These are phyloP conservation scores for Barnettozyma hawaiiensis DNA, from an alignment of 1,139 yeast genomes.

Conservation along the genomic window DNA sequence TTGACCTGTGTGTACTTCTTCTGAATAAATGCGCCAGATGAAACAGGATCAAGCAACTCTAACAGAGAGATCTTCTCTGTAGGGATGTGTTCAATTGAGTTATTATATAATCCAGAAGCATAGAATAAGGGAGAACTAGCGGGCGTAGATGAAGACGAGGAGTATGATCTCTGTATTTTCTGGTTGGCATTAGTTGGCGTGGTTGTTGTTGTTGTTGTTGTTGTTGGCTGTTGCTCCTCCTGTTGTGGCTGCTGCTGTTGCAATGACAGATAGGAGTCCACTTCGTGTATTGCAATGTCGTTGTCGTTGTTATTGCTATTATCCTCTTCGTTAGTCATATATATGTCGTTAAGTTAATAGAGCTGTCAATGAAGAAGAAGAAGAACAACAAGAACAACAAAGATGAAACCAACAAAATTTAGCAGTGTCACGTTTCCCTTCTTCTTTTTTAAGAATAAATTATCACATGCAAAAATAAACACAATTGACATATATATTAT, in stretches of 20 bases:
- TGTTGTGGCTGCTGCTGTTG: neutral
- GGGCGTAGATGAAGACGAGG: slow-evolving; percentile 18
- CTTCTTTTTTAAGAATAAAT: no score
- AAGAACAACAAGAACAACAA: neutral
- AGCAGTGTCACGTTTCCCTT: neutral
- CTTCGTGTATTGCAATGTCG: slow-evolving; percentile 1
- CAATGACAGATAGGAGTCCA: slow-evolving; percentile 3
- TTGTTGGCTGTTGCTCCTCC: neutral
- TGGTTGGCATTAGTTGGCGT: neutral
- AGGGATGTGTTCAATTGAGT: slow-evolving; percentile 19
- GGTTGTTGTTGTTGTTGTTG: neutral
- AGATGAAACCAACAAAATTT: neutral
- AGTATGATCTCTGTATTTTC: slow-evolving; percentile 10
- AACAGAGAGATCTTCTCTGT: slow-evolving; percentile 31
- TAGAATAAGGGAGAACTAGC: slow-evolving; percentile 22
- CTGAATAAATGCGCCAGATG: slow-evolving; percentile 27
- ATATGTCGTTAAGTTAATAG: neutral
- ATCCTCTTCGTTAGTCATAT: neutral
- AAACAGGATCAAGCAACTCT: slow-evolving; percentile 34
- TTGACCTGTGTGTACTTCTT: slow-evolving; percentile 31
- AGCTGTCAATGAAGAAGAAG: no score
- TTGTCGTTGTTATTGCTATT: no score
- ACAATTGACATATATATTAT: no score
- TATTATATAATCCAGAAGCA: slow-evolving; percentile 13
- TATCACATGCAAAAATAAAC: slow-evolving; percentile 5